Conservation (phyloP, 139 green algal species). For the Chlorella sp. region DNA sequence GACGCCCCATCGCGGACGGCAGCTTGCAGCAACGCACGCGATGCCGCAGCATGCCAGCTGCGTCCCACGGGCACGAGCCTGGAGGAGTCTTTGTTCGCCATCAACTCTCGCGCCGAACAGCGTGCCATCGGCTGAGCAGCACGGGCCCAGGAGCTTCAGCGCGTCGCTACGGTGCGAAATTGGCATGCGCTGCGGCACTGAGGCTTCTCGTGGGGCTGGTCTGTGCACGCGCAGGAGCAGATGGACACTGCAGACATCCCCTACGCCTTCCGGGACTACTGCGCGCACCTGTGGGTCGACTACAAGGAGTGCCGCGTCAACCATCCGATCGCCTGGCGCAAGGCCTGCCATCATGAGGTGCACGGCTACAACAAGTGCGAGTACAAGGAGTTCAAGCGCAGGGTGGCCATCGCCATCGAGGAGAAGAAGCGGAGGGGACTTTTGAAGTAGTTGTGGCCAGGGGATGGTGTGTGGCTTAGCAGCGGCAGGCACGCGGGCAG, state of each 20-base stretch:
- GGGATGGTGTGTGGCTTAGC: no score
- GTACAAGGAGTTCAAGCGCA: constrained; percentile 51
- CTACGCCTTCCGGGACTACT: constrained; percentile 80
- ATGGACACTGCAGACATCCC: constrained; percentile 70
- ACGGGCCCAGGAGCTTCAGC: neutral
- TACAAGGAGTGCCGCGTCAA: constrained; percentile 80
- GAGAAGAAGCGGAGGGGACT: constrained; percentile 34
- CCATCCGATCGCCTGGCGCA: constrained; percentile 29
- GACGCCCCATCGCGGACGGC: neutral
- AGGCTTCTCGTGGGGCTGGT: no score
- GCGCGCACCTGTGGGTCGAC: constrained; percentile 83
- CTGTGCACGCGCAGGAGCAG: constrained; percentile 77
- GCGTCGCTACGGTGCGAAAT: no score
- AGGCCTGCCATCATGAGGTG: constrained; percentile 32
- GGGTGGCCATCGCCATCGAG: constrained; percentile 41
- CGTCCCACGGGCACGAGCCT: no score
- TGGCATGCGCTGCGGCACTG: no score
- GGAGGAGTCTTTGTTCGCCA: no score
- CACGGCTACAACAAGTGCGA: constrained; percentile 48
- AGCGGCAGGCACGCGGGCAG: no score
- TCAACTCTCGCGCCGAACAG: neutral
- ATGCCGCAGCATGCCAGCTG: no score
- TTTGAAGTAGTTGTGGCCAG: no score
- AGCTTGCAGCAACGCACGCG: no score
- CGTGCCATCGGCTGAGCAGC: neutral